A percentile compares a stretch with the other conserved stretches of the same genome.
Conservation (phyloP, 768 basidiomycete species). For the Pisolithus sp. region DNA sequence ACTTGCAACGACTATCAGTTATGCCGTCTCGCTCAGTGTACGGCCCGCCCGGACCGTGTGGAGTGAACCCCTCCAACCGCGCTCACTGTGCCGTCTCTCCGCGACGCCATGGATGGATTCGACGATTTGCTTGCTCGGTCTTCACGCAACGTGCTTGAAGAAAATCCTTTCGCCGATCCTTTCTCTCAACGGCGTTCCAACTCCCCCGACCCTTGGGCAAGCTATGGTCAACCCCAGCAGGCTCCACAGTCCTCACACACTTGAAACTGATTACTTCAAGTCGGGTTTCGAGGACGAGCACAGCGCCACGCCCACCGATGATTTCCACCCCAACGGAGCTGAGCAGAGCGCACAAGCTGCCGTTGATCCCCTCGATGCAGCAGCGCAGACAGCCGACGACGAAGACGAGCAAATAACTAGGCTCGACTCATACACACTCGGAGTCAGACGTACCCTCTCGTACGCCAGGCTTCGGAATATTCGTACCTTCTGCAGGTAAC, state of each 20-base stretch:
- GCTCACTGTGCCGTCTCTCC: not conserved
- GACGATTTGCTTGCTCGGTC: constrained; percentile 61
- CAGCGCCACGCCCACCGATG: constrained; percentile 19
- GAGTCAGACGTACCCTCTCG: constrained; percentile 11
- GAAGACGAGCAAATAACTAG: constrained; percentile 23
- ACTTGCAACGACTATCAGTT: no score
- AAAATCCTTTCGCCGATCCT: constrained; percentile 72
- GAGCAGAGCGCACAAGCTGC: constrained; percentile 17
- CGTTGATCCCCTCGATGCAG: constrained; percentile 39
- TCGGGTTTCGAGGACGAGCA: constrained; percentile 23
- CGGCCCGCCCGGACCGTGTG: no score
- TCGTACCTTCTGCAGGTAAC: constrained; percentile 17
- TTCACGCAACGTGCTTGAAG: constrained; percentile 56
- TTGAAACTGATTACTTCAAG: constrained; percentile 24
- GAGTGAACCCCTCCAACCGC: no score
- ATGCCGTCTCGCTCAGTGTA: no score
- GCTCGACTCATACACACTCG: constrained; percentile 8
- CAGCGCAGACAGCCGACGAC: constrained; percentile 25
- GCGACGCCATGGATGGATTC: constrained; percentile 58
- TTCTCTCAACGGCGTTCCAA: constrained; percentile 55
- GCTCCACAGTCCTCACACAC: constrained; percentile 11
- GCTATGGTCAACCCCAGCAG: constrained; percentile 38
- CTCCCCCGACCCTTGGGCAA: constrained; percentile 76
- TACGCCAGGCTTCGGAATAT: constrained; percentile 48
- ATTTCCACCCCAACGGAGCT: constrained; percentile 32